Conservation (phyloP, 768 basidiomycete genomes). For the Galerina sulciceps region DNA sequence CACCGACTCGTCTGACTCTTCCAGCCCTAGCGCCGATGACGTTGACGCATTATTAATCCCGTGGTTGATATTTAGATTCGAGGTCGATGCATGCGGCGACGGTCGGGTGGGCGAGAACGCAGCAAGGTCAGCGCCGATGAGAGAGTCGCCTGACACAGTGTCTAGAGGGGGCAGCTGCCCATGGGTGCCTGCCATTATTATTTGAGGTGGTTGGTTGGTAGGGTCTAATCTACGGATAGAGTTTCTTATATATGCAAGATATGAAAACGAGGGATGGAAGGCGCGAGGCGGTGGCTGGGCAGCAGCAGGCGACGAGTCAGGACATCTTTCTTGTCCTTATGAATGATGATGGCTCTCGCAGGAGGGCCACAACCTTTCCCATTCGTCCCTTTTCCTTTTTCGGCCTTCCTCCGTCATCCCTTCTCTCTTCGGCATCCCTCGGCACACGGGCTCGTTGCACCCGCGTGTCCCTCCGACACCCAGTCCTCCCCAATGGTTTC, state of each 20-base stretch:
- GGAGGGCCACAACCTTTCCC: too few relatives aligned
- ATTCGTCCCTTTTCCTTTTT: too few relatives aligned
- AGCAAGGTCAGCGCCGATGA: conserved; percentile 18
- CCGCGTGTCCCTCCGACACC: too few relatives aligned
- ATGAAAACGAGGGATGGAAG: neutral
- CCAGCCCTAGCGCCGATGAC: neutral
- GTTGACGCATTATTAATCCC: neutral
- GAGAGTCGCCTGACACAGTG: conserved; percentile 21
- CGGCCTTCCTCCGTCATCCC: too few relatives aligned
- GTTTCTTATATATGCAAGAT: neutral
- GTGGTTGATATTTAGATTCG: neutral
- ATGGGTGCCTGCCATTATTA: neutral
- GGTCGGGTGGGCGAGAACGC: conserved; percentile 6
- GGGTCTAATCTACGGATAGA: neutral
- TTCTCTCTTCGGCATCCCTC: too few relatives aligned
- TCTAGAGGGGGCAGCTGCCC: conserved; percentile 12
- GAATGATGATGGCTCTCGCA: too few relatives aligned
- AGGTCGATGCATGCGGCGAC: neutral
- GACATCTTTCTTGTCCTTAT: neutral
- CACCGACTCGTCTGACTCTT: conserved; percentile 17
- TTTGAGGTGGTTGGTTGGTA: neutral
- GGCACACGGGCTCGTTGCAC: too few relatives aligned
- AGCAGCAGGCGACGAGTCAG: neutral
- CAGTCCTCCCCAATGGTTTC: too few relatives aligned
- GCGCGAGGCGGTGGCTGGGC: conserved; percentile 1